Conservation (phyloP, 306 rosid genomes). For the Corylus americana region DNA sequence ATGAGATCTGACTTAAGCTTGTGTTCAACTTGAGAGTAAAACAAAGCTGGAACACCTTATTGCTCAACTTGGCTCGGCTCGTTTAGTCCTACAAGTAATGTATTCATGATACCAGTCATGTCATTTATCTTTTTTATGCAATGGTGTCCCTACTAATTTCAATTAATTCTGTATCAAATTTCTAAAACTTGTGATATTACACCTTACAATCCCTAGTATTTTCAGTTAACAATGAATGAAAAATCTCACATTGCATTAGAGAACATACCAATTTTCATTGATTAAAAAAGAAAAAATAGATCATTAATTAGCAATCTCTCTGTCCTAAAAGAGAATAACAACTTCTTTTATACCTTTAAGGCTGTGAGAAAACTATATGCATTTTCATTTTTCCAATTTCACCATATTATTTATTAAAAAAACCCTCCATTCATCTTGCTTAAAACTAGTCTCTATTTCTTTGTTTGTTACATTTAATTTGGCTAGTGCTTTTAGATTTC, state of each 20-base stretch:
- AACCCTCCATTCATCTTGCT: conserved; percentile 3
- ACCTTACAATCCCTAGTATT: not conserved
- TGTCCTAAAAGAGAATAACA: not conserved
- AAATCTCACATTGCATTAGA: not conserved
- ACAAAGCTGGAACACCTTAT: not conserved
- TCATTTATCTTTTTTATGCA: not conserved
- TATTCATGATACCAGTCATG: not conserved
- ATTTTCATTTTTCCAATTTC: not conserved
- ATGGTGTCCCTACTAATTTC: not conserved
- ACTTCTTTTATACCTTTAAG: not conserved
- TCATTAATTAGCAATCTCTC: too few relatives aligned
- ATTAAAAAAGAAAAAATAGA: not conserved
- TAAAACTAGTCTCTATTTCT: not conserved
- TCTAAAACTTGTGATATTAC: not conserved
- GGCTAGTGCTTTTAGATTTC: not conserved
- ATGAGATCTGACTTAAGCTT: not conserved
- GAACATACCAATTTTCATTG: not conserved
- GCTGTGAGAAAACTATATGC: not conserved
- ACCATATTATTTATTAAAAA: not conserved
- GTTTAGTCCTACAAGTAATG: not conserved
- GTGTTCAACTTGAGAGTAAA: not conserved
- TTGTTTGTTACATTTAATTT: not conserved
- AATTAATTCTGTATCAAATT: not conserved
- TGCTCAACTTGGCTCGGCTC: not conserved
- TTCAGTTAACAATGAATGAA: not conserved